Conservation (phyloP, 2,329 filamentous ascomycete species). For the Hypoxylon sp. region DNA sequence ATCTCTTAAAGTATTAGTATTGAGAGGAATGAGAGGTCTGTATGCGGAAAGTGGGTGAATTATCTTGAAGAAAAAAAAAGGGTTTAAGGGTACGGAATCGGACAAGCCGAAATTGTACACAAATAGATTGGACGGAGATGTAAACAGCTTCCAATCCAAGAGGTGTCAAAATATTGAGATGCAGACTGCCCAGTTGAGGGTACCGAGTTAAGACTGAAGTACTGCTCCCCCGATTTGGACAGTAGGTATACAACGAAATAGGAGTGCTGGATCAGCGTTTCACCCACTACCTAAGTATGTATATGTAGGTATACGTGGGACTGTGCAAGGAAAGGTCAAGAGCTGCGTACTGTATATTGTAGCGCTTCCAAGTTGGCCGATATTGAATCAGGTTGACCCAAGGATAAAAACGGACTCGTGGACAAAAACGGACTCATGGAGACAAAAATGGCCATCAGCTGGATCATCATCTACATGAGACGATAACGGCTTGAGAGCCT, state of each 20-base stretch:
- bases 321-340: conserved; percentile 17
- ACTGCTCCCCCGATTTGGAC: not conserved
- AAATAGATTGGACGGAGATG: not conserved
- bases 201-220: conserved; percentile 1
- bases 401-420: conserved; percentile 15
- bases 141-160: not conserved
- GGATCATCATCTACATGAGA: conserved; percentile 5
- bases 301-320: conserved; percentile 1
- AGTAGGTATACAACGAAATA: not conserved
- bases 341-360: conserved; percentile 1
- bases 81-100: not conserved
- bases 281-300: not conserved
- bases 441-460: conserved; percentile 1
- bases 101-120: not conserved
- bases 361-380: not conserved
- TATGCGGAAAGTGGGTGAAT: not conserved
- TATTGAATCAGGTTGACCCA: conserved; percentile 12
- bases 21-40: not conserved
- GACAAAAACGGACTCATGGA: conserved; percentile 17
- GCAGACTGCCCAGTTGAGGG: not conserved
- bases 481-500: conserved; percentile 1
- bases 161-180: not conserved
- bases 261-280: not conserved
- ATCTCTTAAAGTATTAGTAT: not conserved
- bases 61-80: not conserved